Base-by-base conservation (phyloP, 805 yeast species). In the Myxozyma kluyveri region DNA sequence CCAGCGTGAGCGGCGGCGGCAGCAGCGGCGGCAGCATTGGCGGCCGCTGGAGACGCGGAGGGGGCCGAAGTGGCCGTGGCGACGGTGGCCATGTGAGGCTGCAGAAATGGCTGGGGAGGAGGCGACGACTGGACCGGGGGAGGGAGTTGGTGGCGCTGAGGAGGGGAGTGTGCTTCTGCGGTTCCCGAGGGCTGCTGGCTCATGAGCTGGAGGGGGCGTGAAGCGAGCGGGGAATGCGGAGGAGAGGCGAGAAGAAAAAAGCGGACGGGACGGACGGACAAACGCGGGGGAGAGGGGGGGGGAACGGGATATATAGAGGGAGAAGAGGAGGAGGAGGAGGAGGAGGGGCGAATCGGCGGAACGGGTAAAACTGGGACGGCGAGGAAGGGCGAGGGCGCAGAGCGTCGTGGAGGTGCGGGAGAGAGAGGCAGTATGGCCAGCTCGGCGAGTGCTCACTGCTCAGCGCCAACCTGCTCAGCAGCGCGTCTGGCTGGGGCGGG, bases 111-210 rank as follows among this genome's bases (percentile, higher is more conserved):
- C 33, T 9, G 33, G 14, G 33, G 33, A 29, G 33, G 33, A 29
- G 33, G 33, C 12, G 33, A 9, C 33, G 33, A 14, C 33, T 29
- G 33, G 33, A 14, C 33, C 33, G 9, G 33, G 12, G 14, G 12
- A 41, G 37, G 19, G 31, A 33, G 4, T 7, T 37, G 23, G 27
- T 18, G 9, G 40, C 46, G 7, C 39, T 38, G 29, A 10, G 42
- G 9, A 23, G 19, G 26, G 3, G 26, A 32, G 47, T 31, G 33
- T 12, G 47, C 22, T 6, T 36, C 17, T 7, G 47, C 47, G 5
- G 47, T 35, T 4, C 24, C n/a, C 21, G 47, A 44, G 29, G 14
- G 41, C 24, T 40, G 26, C 41, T 44, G 35, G 41, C 47, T 31
- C 47, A 44, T 44, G 35, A 14, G 12, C 10, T 7, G 21, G 38